Conservation (phyloP, 176 grass and related monocot genomes). For the Guadua angustifolia region DNA sequence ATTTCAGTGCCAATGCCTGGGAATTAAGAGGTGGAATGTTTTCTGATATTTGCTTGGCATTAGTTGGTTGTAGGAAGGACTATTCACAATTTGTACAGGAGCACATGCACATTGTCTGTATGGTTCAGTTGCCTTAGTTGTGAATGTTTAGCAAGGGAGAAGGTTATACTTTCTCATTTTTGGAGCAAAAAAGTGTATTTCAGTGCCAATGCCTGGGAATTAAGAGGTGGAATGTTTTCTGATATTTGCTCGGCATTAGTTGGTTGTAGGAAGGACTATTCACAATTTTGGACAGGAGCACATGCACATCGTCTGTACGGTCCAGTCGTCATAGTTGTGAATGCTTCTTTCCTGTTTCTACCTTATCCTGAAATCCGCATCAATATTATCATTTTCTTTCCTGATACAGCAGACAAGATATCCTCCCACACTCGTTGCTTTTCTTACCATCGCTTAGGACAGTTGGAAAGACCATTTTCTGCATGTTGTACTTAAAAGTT, state of each 20-base stretch:
- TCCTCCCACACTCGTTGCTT: not conserved
- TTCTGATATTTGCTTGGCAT: slow-evolving; percentile 8
- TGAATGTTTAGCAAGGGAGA: not conserved
- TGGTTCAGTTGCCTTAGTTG: not conserved
- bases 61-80: slow-evolving; percentile 30
- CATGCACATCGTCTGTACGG: not conserved
- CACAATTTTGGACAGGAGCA: not conserved
- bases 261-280: slow-evolving; percentile 20
- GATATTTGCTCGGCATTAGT: slow-evolving; percentile 20
- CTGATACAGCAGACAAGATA: slow-evolving; percentile 10
- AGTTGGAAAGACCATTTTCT: not conserved
- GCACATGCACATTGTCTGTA: not conserved
- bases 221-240: slow-evolving; percentile 14
- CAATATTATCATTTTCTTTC: too few relatives aligned
- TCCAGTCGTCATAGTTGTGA: not conserved
- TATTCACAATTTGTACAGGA: not conserved
- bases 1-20: not conserved
- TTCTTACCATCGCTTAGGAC: not conserved
- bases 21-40: slow-evolving; percentile 22
- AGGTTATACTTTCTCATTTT: not conserved
- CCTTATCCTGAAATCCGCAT: not conserved
- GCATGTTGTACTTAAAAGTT: slow-evolving; percentile 1
- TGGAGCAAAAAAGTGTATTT: not conserved
- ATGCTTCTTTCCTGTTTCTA: not conserved
- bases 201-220: not conserved